Evolutionary conservation across 164 flowering plant species (phyloP), one percentile per base, ranked within the genome.

Genomic region (Aristolochia californica): DNA sequence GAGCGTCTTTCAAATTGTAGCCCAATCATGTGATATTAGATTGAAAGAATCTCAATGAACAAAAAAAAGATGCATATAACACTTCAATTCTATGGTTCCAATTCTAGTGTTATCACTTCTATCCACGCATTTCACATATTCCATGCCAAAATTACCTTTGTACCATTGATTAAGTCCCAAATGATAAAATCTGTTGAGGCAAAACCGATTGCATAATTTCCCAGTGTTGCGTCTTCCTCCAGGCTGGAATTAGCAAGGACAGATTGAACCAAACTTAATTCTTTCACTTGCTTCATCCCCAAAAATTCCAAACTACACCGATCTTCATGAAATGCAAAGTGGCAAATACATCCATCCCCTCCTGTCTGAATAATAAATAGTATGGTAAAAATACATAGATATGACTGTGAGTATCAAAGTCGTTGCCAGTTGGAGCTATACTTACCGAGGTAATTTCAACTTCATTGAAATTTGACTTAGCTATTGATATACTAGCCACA

Each of bases 271-370:
- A 84, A 69, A 72, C 91, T 87, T 68, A 94, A 64, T 66, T 90
- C 96, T 74, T 84, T 94, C 69, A 90, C 87, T 68, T 78, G 96
- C 62, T 83, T 87, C 95, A 94, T 79, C 64, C 99, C 97, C 30
- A 71, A 72, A 66, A 94, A 94, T 57, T 87, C 84, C 67, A 89
- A 67, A 56, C 11, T 73, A 49, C 64, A 62, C 58, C 27, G 61
- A 54, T 64, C 74, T 48, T 60, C 67, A 51, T 76, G 73, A 72
- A 78, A 84, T 63, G 76, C 80, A 60, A 94, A 71, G 63, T 76
- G 77, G 77, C 99, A 94, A 45, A 90, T 75, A 74, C 99, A 94
- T 20, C 99, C 97, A 80, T 94, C 99, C 57, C 74, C 91, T 64
- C 99, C 99, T 66, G 95, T 82, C 99, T 94, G 81, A 43, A 64